Percentiles rank a stretch among this genome's conserved stretches.
Conservation (phyloP, 176 grass and related monocot genomes). For the Thalia dealbata region DNA sequence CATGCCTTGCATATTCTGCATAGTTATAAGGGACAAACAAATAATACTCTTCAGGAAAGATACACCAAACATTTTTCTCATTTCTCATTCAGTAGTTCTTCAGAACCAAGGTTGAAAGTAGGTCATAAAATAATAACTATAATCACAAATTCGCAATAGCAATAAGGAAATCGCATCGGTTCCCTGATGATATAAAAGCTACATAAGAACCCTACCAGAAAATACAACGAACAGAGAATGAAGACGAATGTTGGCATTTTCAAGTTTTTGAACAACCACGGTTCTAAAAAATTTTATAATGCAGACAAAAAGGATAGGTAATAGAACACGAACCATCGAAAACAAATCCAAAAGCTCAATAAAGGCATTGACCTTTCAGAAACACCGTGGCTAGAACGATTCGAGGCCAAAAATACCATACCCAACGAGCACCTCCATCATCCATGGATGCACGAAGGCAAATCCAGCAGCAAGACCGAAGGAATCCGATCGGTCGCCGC, state of each 20-base stretch:
- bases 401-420: too few relatives aligned
- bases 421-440: not conserved
- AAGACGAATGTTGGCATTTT: not conserved
- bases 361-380: too few relatives aligned
- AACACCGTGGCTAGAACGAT: too few relatives aligned
- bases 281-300: too few relatives aligned
- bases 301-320: too few relatives aligned
- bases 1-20: not conserved
- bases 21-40: not conserved
- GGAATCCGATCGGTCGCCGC: too few relatives aligned
- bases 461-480: not conserved
- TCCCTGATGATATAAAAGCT: too few relatives aligned
- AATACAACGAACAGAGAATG: not conserved
- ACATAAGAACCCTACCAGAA: not conserved
- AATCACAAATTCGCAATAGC: not conserved
- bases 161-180: too few relatives aligned
- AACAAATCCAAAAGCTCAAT: not conserved
- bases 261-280: not conserved
- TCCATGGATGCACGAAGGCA: not conserved
- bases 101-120: not conserved
- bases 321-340: too few relatives aligned
- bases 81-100: not conserved
- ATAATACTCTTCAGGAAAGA: not conserved
- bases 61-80: too few relatives aligned
- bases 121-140: not conserved